phyloP scores from a whole-genome alignment of 768 basidiomycete genomes.

The Boletus sp. region DNA sequence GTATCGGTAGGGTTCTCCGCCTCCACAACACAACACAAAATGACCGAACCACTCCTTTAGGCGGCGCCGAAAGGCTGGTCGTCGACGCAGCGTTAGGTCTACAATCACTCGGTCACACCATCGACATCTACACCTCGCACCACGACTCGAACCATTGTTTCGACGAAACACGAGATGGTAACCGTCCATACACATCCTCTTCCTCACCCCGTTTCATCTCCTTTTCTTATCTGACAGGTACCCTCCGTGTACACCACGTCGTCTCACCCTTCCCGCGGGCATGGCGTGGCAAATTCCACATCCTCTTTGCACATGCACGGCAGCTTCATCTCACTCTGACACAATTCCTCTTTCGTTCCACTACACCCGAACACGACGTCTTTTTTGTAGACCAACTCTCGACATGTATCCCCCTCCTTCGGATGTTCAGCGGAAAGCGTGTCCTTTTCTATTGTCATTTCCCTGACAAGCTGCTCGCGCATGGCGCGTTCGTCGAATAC shows the following conservation, averaged over 20 bases:
- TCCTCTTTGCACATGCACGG: slow-evolving; percentile 82
- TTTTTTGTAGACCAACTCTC: slow-evolving; percentile 96
- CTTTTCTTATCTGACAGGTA: slow-evolving; percentile 48
- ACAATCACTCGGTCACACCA: slow-evolving; percentile 76
- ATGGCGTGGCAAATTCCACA: slow-evolving; percentile 76
- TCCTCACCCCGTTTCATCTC: slow-evolving; percentile 13
- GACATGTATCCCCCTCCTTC: slow-evolving; percentile 83
- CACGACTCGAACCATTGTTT: slow-evolving; percentile 88
- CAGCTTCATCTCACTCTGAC: slow-evolving; percentile 73
- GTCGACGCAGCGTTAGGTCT: slow-evolving; percentile 93
- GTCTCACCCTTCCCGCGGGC: slow-evolving; percentile 77
- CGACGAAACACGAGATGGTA: slow-evolving; percentile 90
- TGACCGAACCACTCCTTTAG: slow-evolving; percentile 37
- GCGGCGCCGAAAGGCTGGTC: slow-evolving; percentile 92
- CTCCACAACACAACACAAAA: background rate
- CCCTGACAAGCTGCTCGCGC: slow-evolving; percentile 87
- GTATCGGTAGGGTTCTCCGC: slow-evolving; percentile 61
- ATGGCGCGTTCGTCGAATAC: slow-evolving; percentile 61
- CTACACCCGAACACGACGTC: slow-evolving; percentile 60
- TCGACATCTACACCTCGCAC: slow-evolving; percentile 91
- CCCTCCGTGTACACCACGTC: slow-evolving; percentile 71
- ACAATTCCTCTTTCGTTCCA: slow-evolving; percentile 51
- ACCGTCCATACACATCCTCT: background rate
- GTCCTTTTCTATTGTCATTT: slow-evolving; percentile 99
- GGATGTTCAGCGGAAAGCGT: slow-evolving; percentile 61